Evolutionary conservation across 805 yeast genomes (phyloP).

Genomic region (Ogataea ramenticola): DNA sequence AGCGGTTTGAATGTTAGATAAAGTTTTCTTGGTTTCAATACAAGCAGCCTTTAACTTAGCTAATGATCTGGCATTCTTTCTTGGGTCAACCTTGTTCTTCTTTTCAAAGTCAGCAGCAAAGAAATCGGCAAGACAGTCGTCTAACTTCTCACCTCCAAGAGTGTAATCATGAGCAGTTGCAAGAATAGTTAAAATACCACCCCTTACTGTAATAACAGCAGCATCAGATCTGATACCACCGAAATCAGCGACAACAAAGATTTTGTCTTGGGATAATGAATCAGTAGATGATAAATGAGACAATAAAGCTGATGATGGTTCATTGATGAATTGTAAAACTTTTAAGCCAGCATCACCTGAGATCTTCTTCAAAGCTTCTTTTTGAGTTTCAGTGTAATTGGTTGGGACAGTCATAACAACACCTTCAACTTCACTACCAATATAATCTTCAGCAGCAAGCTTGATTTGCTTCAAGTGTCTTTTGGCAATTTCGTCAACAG

Average conservation of each 20-base stretch:
- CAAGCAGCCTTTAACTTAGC: slow-evolving; percentile 86
- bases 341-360: slow-evolving; percentile 68
- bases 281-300: slow-evolving; percentile 60
- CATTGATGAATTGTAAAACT: slow-evolving; percentile 82
- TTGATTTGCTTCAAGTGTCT: slow-evolving; percentile 81
- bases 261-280: slow-evolving; percentile 52
- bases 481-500: slow-evolving; percentile 71
- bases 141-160: slow-evolving; percentile 86
- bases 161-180: slow-evolving; percentile 77
- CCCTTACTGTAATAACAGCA: slow-evolving; percentile 87
- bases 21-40: slow-evolving; percentile 79
- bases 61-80: slow-evolving; percentile 70
- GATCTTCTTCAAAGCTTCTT: slow-evolving; percentile 50
- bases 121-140: slow-evolving; percentile 68
- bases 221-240: slow-evolving; percentile 96
- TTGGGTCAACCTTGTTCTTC: slow-evolving; percentile 76
- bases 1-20: slow-evolving; percentile 82
- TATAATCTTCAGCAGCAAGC: slow-evolving; percentile 86
- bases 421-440: slow-evolving; percentile 74
- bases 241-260: slow-evolving; percentile 89
- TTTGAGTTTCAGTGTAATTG: slow-evolving; percentile 71
- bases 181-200: slow-evolving; percentile 85
- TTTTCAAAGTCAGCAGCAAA: slow-evolving; percentile 93
- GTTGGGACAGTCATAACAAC: slow-evolving; percentile 90
- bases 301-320: slow-evolving; percentile 86